Percentiles rank a stretch among this genome's conserved stretches.
Conservation (phyloP, 2,329 filamentous ascomycete species). For the Arthrobotrys sphaeroides region DNA sequence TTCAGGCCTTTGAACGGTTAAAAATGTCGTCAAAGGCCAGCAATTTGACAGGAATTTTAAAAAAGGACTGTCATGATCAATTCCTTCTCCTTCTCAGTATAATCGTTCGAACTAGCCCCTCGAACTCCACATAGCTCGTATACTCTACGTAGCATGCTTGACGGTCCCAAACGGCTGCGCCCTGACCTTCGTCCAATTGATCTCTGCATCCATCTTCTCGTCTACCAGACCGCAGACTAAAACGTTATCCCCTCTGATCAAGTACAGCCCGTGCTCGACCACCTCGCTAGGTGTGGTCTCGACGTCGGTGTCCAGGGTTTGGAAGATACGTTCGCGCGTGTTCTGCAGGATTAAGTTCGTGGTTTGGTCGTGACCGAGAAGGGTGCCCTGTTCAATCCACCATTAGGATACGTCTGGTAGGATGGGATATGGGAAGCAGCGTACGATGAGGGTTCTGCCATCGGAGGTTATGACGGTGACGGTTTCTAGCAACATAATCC, state of each 20-base stretch:
- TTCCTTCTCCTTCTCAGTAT: background rate
- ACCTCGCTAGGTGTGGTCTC: conserved; percentile 71
- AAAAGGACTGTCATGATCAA: too few relatives aligned
- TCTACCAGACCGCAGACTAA: conserved; percentile 89
- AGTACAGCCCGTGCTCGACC: conserved; percentile 84
- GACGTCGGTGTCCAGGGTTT: conserved; percentile 79
- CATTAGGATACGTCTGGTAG: too few relatives aligned
- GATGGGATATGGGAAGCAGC: background rate
- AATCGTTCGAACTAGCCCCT: background rate
- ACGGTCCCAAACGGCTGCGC: conserved; percentile 84
- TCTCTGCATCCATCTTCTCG: conserved; percentile 85
- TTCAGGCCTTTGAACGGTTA: conserved; percentile 48
- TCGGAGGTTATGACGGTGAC: conserved; percentile 92
- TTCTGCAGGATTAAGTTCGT: conserved; percentile 90
- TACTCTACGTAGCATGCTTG: conserved; percentile 70
- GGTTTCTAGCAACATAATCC: conserved; percentile 77
- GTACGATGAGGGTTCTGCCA: conserved; percentile 77
- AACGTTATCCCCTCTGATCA: conserved; percentile 94
- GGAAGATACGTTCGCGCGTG: conserved; percentile 89
- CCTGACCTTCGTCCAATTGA: conserved; percentile 91
- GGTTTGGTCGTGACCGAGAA: conserved; percentile 86
- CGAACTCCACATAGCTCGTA: background rate
- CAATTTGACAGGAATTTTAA: background rate
- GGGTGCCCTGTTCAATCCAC: conserved; percentile 75
- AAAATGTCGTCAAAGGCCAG: conserved; percentile 52